Evolutionary conservation across 164 flowering plant species (phyloP).

Genomic region (Amborella trichopoda): DNA sequence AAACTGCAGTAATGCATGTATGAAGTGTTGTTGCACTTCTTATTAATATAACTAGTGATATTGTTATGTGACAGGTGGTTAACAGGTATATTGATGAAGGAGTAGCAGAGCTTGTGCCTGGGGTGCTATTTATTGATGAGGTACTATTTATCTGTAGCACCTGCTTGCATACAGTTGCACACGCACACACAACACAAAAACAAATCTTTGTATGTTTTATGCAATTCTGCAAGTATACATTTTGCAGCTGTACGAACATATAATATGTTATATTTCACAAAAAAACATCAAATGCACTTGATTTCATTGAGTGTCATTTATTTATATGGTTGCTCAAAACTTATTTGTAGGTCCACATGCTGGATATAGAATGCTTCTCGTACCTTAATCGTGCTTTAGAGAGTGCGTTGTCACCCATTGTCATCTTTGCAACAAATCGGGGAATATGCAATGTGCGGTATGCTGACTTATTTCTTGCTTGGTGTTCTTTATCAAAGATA

Average conservation of each 20-base stretch:
- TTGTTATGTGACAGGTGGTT: slow-evolving; percentile 79
- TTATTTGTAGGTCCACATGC: slow-evolving; percentile 83
- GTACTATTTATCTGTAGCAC: slow-evolving; percentile 33
- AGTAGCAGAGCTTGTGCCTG: slow-evolving; percentile 97
- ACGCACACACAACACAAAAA: no score
- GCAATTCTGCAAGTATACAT: no score
- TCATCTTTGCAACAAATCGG: slow-evolving; percentile 92
- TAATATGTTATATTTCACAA: no score
- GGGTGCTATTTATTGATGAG: slow-evolving; percentile 82
- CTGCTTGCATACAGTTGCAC: no score
- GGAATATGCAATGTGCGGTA: slow-evolving; percentile 93
- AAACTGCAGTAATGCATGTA: no score
- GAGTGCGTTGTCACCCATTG: slow-evolving; percentile 86
- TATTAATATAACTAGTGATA: no score
- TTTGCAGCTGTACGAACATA: no score
- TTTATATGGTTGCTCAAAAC: slow-evolving; percentile 9
- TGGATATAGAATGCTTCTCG: slow-evolving; percentile 96
- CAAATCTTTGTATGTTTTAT: no score
- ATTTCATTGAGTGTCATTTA: neutral
- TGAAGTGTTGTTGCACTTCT: no score
- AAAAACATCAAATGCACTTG: no score
- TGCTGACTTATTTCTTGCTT: neutral
- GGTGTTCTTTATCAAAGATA: no score
- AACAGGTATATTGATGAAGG: slow-evolving; percentile 89
- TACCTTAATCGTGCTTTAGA: slow-evolving; percentile 91